Percentiles rank a stretch among this genome's conserved stretches.
These are phyloP conservation scores for Fallopia convolvulus DNA, from an alignment of 148 eudicot genomes.

Conservation along the genomic window DNA sequence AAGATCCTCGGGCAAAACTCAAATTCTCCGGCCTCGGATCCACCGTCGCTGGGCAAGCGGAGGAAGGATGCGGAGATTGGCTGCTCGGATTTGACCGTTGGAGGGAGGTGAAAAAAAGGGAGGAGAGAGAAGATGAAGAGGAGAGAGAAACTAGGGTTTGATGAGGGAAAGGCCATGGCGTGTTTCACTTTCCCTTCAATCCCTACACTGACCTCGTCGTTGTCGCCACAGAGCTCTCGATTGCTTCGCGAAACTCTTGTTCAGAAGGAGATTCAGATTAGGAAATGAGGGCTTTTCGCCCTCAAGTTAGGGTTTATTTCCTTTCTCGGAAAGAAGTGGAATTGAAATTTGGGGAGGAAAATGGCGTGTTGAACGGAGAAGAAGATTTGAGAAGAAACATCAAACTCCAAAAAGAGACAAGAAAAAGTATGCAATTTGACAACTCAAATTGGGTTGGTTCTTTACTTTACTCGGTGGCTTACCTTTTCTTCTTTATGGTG, in stretches of 20 bases:
- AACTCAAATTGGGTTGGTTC: neutral
- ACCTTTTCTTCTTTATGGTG: neutral
- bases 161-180: constrained; percentile 3
- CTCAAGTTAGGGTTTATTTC: neutral
- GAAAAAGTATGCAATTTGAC: neutral
- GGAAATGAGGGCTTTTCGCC: neutral
- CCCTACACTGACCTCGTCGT: neutral
- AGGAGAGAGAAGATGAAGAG: constrained; percentile 16
- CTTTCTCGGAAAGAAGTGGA: neutral
- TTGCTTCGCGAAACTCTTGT: neutral
- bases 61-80: constrained; percentile 15
- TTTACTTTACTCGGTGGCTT: neutral
- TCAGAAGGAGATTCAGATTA: neutral
- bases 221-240: neutral
- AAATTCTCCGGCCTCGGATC: neutral
- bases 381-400: neutral
- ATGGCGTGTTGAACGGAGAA: neutral
- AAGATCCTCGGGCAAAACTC: constrained; percentile 17
- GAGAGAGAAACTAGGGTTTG: constrained; percentile 13
- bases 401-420: neutral
- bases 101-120: constrained; percentile 20
- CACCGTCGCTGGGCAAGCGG: constrained; percentile 33
- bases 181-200: neutral
- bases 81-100: constrained; percentile 23
- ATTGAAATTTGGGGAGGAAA: neutral